Evolutionary conservation across 2,329 filamentous ascomycete species (phyloP).

Genomic region (Xylaria digitata): DNA sequence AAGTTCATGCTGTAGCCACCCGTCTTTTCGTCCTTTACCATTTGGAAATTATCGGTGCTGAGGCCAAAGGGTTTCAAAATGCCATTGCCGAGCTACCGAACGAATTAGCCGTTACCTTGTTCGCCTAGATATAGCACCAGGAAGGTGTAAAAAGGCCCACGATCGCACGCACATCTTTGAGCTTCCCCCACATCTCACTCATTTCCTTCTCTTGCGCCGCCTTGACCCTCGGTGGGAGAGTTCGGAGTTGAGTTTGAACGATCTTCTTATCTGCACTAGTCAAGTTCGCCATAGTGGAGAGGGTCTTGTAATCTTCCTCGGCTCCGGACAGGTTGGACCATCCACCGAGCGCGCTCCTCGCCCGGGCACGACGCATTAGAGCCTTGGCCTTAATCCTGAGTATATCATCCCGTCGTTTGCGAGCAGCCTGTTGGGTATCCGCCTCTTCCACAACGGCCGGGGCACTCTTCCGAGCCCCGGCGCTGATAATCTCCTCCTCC

Average conservation of each 20-base stretch:
- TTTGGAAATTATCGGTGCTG: constrained; percentile 94
- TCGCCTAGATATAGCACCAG: neutral
- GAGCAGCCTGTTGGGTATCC: constrained; percentile 46
- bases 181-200: constrained; percentile 96
- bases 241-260: constrained; percentile 72
- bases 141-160: neutral
- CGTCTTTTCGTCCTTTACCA: constrained; percentile 87
- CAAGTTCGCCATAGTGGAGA: constrained; percentile 71
- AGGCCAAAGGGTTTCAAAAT: constrained; percentile 93
- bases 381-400: constrained; percentile 84
- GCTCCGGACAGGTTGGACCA: constrained; percentile 86
- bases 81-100: constrained; percentile 81
- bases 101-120: constrained; percentile 9
- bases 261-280: constrained; percentile 73
- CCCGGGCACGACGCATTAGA: constrained; percentile 81
- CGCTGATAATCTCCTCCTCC: constrained; percentile 70
- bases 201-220: constrained; percentile 87
- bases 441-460: constrained; percentile 51
- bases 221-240: constrained; percentile 76
- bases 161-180: constrained; percentile 74
- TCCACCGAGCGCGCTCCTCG: constrained; percentile 74
- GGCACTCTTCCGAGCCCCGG: constrained; percentile 65
- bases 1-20: constrained; percentile 98
- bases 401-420: constrained; percentile 69
- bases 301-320: constrained; percentile 79